phyloP scores from a whole-genome alignment of 257 asterid genomes.

The Salvia rosmarinus region DNA sequence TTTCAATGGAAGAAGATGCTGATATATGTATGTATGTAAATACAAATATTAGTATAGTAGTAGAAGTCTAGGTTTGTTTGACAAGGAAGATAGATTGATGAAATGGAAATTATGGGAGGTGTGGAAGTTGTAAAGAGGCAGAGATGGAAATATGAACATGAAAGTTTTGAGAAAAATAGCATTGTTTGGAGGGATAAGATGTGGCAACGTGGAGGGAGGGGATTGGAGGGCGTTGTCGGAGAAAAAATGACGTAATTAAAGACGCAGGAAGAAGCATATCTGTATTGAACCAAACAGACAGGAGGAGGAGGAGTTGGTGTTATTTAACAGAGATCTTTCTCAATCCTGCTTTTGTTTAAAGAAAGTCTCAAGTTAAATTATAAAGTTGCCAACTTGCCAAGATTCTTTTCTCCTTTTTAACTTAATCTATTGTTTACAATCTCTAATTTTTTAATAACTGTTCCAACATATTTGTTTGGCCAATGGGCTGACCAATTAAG shows the following conservation, averaged over 20 bases:
- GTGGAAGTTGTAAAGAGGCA: neutral
- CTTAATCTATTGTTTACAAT: neutral
- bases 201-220: slow-evolving; percentile 33
- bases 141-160: slow-evolving; percentile 18
- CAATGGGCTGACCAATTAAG: neutral
- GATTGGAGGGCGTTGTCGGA: slow-evolving; percentile 40
- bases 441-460: neutral
- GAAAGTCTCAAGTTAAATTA: neutral
- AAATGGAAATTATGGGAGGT: neutral
- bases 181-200: slow-evolving; percentile 29
- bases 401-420: neutral
- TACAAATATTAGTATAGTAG: too few species aligned
- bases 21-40: too few species aligned
- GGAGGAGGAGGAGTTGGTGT: slow-evolving; percentile 25
- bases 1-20: neutral
- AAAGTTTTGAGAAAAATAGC: neutral
- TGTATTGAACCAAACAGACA: slow-evolving; percentile 28
- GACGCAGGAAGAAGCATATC: slow-evolving; percentile 33
- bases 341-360: neutral
- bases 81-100: neutral
- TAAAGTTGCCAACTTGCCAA: slow-evolving; percentile 12
- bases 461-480: neutral
- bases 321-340: slow-evolving; percentile 18
- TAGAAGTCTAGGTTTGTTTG: neutral
- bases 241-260: slow-evolving; percentile 37